Evolutionary conservation across 2,329 filamentous ascomycete species (phyloP), one percentile per base, ranked within the genome.

Genomic region (Botryosphaeria dothidea): DNA sequence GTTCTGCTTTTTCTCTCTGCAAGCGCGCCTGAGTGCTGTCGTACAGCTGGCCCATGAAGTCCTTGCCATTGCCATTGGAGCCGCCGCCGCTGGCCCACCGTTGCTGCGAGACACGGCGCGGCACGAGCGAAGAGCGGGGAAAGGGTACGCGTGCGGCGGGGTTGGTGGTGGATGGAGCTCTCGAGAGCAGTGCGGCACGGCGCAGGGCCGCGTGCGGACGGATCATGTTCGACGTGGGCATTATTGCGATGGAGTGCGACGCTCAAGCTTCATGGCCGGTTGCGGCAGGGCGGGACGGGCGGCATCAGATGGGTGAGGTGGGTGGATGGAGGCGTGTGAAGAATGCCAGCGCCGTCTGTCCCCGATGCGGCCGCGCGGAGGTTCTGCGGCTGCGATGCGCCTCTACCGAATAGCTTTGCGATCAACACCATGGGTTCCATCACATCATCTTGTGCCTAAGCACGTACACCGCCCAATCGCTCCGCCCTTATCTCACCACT

Each of bases 11-110:
- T 70, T 89, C 87, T 57, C 83, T 81, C 72, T 85, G 79, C 66
- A 89, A 72, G 48, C 87, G 82, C 70, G 86, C 81, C 45, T 82
- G 77, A 15, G 87, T 88, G 68, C 85, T 88, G 71, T 88, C 84
- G 68, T 87, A 88, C 49, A 90, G 70, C 72, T 89, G 86, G 36
- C 82, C 81, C 71, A 86, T 84, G 77, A 89, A 89, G 1, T 84
- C 82, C 66, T 77, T 71, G 38, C 79, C 78, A 29, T 77, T 71
- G 38, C 79, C 78, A 29, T 72, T 69, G 9, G 31, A 27, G 31
- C 17, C 36, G 1, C 48, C 61, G 25, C 56, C 27, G 38, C 46
- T 54, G 34, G 61, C 61, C 34, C 48, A 54, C 15, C 58, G 58
- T 8, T 31, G 38, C 56, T 60, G 56, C 29, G 54, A 21, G 25